Evolutionary conservation across 1,284 basidiomycete species (phyloP), one percentile per base, ranked within the genome.

Genomic region (Pseudozyma pruni): DNA sequence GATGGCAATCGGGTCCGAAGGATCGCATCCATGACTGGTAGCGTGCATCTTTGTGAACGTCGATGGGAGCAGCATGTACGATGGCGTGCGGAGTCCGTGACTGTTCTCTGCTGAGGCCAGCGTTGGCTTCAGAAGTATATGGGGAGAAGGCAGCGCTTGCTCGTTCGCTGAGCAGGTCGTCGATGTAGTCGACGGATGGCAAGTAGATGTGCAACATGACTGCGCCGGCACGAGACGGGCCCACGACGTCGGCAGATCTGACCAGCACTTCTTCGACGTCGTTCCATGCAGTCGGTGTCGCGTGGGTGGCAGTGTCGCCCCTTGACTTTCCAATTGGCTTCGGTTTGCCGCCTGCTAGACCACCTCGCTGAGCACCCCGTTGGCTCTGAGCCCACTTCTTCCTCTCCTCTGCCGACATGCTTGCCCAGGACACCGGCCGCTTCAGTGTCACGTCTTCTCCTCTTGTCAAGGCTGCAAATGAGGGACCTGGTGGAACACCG

Each of bases 1-100:
- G 48, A 75, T 90, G 85, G n/a, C 86, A 86, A 25, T 85, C 82
- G 3, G 85, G 78, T 1, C 86, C 86, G 74, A 91, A 91, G 0
- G 84, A 85, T 22, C 84, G 82, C 86, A 93, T 89, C 85, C 94
- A 94, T 1, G 83, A 78, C 57, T 86, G 86, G 81, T 94, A 96
- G 44, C 86, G 83, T 34, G 84, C 72, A 72, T 93, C 88, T 74
- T 89, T 87, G 38, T 92, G 84, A 13, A 81, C 75, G 5, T 57
- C 45, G 19, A 46, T 53, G 4, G 78, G 68, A 1, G 57, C 73
- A 4, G 72, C 55, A 46, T 81, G 80, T 1, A 81, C 49, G n/a
- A 81, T 76, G 39, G 63, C 68, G 38, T 75, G 69, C 7, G 92
- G 86, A 4, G 81, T 83, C 51, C 85, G 84, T 34, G 86, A 85